Base-by-base conservation (phyloP, 2,329 filamentous ascomycete species). In the Aspergillus nomiae region DNA sequence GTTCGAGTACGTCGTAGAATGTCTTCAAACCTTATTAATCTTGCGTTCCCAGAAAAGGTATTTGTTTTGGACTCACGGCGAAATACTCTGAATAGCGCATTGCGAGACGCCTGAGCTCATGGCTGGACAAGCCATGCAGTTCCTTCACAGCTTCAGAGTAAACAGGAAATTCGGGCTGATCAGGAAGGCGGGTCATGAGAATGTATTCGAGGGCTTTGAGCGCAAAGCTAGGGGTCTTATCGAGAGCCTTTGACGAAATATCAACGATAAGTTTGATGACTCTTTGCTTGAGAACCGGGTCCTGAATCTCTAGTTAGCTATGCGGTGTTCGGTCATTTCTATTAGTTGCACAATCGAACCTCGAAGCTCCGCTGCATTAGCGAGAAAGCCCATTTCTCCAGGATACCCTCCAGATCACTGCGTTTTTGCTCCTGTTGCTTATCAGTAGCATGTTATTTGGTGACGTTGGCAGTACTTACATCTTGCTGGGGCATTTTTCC, bases 121-220 rank as follows among this genome's bases (percentile, higher is more conserved):
- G 85, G 77, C 93, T 92, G 70, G 92, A 91, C 72, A 96, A 87
- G 4, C 86, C 87, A 74, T 97, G 93, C 19, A 99, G 84, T 62
- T 96, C 92, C 73, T 94, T 95, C 41, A 97, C 91, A 1, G 94
- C 90, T 67, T 98, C 95, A 16, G 91, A 93, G 76, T 94, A 97
- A 3, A 87, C 82, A 46, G 86, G 84, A 70, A 90, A 87, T 51
- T 90, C 87, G 2, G 90, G 88, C 60, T 91, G 86, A 50, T 92
- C 87, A 4, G 86, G 83, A n/a, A 92, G 88, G 79, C 90, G 90
- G 38, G 92, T 93, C 72, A 94, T 88, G 43, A 99, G 84, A 65
- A 97, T 93, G 76, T 97, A 92, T 74, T 97, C 92, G 4, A 98
- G 85, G 26, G 97, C 92, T 73, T 91, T 93, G 24, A 97, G 84